phyloP scores from a whole-genome alignment of 768 basidiomycete genomes.

The Fomitopsis serialis region DNA sequence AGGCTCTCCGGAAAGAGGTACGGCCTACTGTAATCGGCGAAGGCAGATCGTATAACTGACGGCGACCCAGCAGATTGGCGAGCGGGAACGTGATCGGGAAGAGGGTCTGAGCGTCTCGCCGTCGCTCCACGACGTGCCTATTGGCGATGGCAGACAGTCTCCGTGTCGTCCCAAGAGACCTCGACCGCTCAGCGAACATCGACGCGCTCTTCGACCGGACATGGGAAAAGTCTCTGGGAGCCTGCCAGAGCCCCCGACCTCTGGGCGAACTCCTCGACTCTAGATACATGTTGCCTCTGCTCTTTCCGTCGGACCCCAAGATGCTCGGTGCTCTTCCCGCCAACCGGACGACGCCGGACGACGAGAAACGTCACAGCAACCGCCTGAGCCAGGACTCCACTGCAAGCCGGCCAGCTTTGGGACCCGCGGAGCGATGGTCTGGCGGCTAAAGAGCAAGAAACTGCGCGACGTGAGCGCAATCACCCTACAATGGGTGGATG shows the following conservation, averaged over 20 bases:
- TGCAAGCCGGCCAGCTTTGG: constrained; percentile 34
- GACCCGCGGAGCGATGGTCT: constrained; percentile 40
- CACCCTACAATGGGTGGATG: constrained; percentile 68
- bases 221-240: constrained; percentile 69
- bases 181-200: constrained; percentile 49
- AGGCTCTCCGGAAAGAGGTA: constrained; percentile 81
- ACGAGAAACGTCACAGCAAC: constrained; percentile 23
- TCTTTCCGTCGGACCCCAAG: constrained; percentile 76
- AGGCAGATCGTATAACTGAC: no score
- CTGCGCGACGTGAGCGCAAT: constrained; percentile 57
- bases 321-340: constrained; percentile 67
- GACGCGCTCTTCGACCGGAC: constrained; percentile 76
- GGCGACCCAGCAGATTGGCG: constrained; percentile 65
- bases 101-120: constrained; percentile 35
- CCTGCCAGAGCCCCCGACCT: constrained; percentile 74
- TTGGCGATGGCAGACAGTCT: constrained; percentile 14
- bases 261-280: constrained; percentile 91
- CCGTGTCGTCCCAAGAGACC: constrained; percentile 26
- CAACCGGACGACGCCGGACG: constrained; percentile 33
- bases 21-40: no score
- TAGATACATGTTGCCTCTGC: constrained; percentile 85
- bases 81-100: constrained; percentile 66
- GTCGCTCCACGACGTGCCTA: constrained; percentile 20
- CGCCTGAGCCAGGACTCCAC: constrained; percentile 23
- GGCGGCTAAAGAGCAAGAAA: constrained; percentile 54